Evolutionary conservation across 345 rosid species (phyloP).

Genomic region (Acer saccharum): DNA sequence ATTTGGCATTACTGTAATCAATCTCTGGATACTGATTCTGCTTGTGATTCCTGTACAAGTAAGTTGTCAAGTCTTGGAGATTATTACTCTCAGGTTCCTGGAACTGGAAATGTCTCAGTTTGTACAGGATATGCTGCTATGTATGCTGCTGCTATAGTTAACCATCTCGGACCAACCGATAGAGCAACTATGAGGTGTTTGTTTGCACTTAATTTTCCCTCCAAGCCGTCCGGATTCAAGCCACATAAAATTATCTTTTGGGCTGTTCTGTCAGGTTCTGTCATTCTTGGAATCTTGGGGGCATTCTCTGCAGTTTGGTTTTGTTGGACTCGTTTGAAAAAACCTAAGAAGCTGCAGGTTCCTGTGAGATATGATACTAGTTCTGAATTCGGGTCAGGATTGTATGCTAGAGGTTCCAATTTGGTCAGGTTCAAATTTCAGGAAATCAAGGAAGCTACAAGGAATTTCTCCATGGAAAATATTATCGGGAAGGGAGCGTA

Average conservation of each 20-base stretch:
- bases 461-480: constrained; percentile 34
- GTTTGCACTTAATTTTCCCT: constrained; percentile 26
- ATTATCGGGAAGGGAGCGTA: constrained; percentile 38
- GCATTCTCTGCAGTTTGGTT: constrained; percentile 22
- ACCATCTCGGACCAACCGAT: constrained; percentile 38
- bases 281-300: constrained; percentile 28
- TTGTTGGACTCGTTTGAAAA: constrained; percentile 15
- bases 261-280: constrained; percentile 32
- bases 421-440: constrained; percentile 31
- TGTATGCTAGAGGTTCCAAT: neutral
- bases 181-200: constrained; percentile 36
- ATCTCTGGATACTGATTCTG: constrained; percentile 25
- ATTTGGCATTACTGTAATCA: constrained; percentile 27
- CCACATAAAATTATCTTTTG: constrained; percentile 5
- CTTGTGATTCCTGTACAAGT: constrained; percentile 32
- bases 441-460: constrained; percentile 35
- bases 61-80: constrained; percentile 21
- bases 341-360: neutral
- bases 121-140: constrained; percentile 29
- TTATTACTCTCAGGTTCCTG: neutral
- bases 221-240: neutral
- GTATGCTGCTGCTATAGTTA: constrained; percentile 44
- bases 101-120: constrained; percentile 20
- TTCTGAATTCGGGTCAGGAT: constrained; percentile 23
- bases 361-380: constrained; percentile 4